Evolutionary conservation across 1,284 basidiomycete genomes (phyloP).

Genomic region (Coriolopsis trogii): DNA sequence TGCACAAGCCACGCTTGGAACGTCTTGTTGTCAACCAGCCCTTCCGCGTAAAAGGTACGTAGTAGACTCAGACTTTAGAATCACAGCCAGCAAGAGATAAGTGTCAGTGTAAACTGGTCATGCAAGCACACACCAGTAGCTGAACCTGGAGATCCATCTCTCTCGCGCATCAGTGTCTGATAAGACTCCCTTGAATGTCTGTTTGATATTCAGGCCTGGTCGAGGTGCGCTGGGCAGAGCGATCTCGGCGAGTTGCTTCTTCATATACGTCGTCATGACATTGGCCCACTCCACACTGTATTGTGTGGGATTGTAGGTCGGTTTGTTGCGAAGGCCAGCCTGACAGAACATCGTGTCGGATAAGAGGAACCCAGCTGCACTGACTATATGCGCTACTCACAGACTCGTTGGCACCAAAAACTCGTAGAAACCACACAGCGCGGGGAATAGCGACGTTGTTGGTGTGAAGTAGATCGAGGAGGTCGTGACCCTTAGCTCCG

Average conservation of each 20-base stretch:
- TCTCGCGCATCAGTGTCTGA: conserved; percentile 70
- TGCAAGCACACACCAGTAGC: conserved; percentile 66
- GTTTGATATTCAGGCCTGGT: conserved; percentile 75
- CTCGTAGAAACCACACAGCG: conserved; percentile 94
- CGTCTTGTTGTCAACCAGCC: conserved; percentile 80
- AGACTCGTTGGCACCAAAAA: conserved; percentile 95
- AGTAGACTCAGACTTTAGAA: conserved; percentile 67
- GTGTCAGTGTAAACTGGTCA: not conserved
- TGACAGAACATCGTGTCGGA: conserved; percentile 30
- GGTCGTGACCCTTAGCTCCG: conserved; percentile 89
- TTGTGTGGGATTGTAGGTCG: conserved; percentile 74
- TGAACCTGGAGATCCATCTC: conserved; percentile 81
- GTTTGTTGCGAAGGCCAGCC: conserved; percentile 75
- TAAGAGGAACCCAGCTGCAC: not conserved
- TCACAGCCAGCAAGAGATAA: no score
- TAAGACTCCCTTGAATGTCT: conserved; percentile 77
- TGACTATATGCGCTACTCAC: conserved; percentile 42
- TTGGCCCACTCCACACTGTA: conserved; percentile 93
- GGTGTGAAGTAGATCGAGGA: conserved; percentile 85
- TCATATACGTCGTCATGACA: conserved; percentile 85
- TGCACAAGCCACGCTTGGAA: conserved; percentile 87
- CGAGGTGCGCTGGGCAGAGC: conserved; percentile 79
- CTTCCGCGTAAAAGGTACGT: conserved; percentile 78
- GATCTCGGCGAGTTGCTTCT: conserved; percentile 88
- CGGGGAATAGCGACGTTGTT: conserved; percentile 84